Conservation (phyloP, 1,284 basidiomycete genomes). For the Apiotrichum porosum region DNA sequence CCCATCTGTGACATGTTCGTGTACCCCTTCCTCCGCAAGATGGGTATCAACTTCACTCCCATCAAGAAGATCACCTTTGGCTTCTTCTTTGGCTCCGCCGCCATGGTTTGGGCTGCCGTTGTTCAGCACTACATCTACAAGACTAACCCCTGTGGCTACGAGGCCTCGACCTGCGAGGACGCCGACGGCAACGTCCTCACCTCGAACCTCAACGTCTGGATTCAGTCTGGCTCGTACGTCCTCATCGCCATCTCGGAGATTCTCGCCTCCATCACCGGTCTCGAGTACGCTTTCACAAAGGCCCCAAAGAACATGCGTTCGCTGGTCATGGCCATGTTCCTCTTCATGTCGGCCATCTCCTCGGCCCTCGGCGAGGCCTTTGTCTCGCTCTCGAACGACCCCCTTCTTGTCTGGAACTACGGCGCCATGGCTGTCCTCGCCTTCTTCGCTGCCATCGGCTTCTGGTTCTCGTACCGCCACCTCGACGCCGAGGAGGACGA, state of each 20-base stretch:
- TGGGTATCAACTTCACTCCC: conserved; percentile 9
- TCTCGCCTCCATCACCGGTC: conserved; percentile 1
- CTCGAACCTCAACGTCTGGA: not conserved
- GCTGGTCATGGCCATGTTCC: not conserved
- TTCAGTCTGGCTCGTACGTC: not conserved
- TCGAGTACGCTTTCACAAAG: conserved; percentile 3
- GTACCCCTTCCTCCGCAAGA: conserved; percentile 19
- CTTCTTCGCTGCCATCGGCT: not conserved
- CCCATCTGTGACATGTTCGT: conserved; percentile 1
- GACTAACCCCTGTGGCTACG: conserved; percentile 47
- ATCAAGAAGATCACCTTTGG: conserved; percentile 21
- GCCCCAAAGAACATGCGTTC: not conserved
- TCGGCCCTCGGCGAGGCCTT: not conserved
- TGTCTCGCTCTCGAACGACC: not conserved
- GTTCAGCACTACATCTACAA: conserved; percentile 51
- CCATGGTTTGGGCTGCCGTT: conserved; percentile 49
- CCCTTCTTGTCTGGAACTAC: conserved; percentile 3
- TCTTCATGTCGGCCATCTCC: conserved; percentile 1
- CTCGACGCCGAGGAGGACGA: conserved; percentile 3
- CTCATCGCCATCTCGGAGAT: conserved; percentile 2
- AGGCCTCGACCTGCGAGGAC: conserved; percentile 37
- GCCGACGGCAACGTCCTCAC: not conserved
- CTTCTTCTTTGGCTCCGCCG: conserved; percentile 18
- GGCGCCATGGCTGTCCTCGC: not conserved
- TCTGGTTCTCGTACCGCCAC: conserved; percentile 2